Evolutionary conservation across 768 basidiomycete species (phyloP).

Genomic region (Ramaria rubella): DNA sequence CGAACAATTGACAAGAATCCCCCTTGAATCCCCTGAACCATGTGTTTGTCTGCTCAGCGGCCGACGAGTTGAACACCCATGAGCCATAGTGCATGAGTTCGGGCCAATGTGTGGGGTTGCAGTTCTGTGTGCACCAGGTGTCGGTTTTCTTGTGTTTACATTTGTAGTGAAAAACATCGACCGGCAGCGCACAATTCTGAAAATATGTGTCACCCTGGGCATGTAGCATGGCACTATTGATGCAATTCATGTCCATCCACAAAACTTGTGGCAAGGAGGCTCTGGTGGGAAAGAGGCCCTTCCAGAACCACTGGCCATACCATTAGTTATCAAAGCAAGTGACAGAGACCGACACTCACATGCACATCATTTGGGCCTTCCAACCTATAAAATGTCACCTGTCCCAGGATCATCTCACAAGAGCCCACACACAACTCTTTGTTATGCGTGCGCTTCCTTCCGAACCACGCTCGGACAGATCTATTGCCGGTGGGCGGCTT

Average conservation of each 20-base stretch:
- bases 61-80: conserved; percentile 34
- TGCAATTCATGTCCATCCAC: too few relatives aligned
- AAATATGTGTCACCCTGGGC: too few relatives aligned
- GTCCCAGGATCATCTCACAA: too few relatives aligned
- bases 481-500: too few relatives aligned
- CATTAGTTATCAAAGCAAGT: not conserved
- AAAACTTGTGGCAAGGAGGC: too few relatives aligned
- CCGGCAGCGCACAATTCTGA: conserved; percentile 22
- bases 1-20: conserved; percentile 6
- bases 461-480: too few relatives aligned
- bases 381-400: too few relatives aligned
- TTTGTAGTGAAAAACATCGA: conserved; percentile 35
- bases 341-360: conserved; percentile 3
- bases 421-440: too few relatives aligned
- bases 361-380: conserved; percentile 15
- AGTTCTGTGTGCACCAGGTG: conserved; percentile 22
- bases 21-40: conserved; percentile 27
- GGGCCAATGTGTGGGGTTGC: conserved; percentile 22
- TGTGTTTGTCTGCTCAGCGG: conserved; percentile 29
- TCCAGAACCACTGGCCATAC: conserved; percentile 19
- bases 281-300: conserved; percentile 19
- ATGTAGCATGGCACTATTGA: too few relatives aligned
- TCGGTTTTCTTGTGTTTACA: conserved; percentile 29
- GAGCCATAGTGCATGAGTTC: conserved; percentile 24
- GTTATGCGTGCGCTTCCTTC: too few relatives aligned